phyloP scores from a whole-genome alignment of 2,329 filamentous ascomycete species.

The Keithomyces neogunnii region DNA sequence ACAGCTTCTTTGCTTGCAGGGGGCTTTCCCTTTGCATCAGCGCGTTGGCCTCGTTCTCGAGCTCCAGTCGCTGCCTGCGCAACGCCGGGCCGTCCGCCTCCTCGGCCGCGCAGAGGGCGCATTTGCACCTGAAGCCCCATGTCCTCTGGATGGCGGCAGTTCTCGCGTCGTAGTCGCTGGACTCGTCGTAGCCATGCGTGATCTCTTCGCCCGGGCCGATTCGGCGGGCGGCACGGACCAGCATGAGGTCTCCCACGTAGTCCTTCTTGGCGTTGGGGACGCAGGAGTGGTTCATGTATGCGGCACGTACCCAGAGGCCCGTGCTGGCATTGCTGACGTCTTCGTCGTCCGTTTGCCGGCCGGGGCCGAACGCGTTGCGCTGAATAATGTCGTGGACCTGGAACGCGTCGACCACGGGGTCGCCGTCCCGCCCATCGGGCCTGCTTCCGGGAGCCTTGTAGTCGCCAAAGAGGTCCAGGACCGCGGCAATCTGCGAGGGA shows the following conservation, averaged over 20 bases:
- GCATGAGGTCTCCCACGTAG: constrained; percentile 30
- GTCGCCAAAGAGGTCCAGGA: constrained; percentile 18
- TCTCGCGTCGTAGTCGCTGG: constrained; percentile 16
- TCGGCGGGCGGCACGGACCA: constrained; percentile 25
- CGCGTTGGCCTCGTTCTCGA: constrained; percentile 12
- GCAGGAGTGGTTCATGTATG: constrained; percentile 36
- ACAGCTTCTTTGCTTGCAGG: constrained; percentile 9
- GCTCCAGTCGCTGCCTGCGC: constrained; percentile 11
- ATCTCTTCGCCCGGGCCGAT: constrained; percentile 26
- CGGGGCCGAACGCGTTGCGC: constrained; percentile 24
- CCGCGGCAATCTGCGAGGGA: constrained; percentile 12
- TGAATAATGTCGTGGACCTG: constrained; percentile 24
- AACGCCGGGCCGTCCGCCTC: constrained; percentile 11
- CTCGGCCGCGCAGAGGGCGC: constrained; percentile 25
- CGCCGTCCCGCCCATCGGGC: constrained; percentile 16
- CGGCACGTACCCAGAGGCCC: constrained; percentile 29
- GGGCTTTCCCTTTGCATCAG: constrained; percentile 12
- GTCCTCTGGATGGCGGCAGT: constrained; percentile 13
- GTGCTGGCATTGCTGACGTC: constrained; percentile 22
- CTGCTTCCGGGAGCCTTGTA: constrained; percentile 15
- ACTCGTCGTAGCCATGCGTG: constrained; percentile 22
- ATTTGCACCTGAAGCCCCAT: constrained; percentile 30
- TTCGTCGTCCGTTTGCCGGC: constrained; percentile 18
- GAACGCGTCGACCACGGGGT: constrained; percentile 20
- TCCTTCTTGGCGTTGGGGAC: constrained; percentile 24